Conservation (phyloP, 176 grass and related monocot species). For the Zea luxurians region DNA sequence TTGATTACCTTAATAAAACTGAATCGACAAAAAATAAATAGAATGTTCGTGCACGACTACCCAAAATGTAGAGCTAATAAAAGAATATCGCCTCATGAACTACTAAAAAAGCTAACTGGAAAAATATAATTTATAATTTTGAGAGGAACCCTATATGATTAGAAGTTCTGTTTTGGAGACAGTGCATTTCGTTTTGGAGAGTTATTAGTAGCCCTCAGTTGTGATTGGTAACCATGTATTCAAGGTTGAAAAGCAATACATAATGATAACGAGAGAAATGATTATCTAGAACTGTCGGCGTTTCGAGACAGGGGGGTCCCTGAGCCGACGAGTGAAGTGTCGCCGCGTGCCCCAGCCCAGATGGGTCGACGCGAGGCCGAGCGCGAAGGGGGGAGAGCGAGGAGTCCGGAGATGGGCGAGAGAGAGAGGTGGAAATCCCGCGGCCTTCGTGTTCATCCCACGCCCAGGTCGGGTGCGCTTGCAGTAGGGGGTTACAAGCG, state of each 20-base stretch:
- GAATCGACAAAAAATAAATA: conserved; percentile 14
- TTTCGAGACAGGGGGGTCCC: too few relatives aligned
- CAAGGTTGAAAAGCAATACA: conserved; percentile 16
- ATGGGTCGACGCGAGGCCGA: too few relatives aligned
- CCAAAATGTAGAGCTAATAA: neutral
- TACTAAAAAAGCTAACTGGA: neutral
- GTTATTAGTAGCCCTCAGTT: neutral
- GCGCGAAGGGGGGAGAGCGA: too few relatives aligned
- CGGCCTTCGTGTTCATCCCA: too few relatives aligned
- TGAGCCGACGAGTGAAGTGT: too few relatives aligned
- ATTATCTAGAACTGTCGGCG: conserved; percentile 88
- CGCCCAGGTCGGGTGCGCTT: too few relatives aligned
- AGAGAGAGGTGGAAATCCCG: too few relatives aligned
- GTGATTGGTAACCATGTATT: conserved; percentile 10
- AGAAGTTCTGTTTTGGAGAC: neutral
- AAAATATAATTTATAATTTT: neutral
- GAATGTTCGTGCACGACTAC: neutral
- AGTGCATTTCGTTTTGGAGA: neutral
- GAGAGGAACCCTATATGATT: neutral
- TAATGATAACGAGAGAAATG: conserved; percentile 49
- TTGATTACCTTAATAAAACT: neutral
- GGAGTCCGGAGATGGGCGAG: too few relatives aligned
- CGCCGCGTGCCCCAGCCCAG: too few relatives aligned
- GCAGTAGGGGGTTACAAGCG: too few relatives aligned
- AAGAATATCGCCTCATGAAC: neutral